Base-by-base conservation (phyloP, 192 early-diverging fungal genomes). In the Spizellomyces sp. region DNA sequence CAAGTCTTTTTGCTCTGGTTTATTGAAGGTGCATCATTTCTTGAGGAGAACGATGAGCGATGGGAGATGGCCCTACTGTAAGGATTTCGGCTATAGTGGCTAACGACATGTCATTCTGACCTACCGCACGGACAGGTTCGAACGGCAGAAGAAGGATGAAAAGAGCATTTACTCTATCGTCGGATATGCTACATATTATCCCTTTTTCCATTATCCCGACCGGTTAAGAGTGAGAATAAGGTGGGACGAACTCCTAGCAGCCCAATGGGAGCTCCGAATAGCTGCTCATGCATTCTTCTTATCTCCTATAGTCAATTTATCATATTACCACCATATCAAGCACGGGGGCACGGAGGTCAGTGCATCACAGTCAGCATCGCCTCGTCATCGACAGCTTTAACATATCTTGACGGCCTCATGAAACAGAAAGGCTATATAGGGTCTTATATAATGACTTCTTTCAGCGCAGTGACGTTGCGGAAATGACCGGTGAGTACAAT, bases 321-420 rank as follows among this genome's bases (percentile, higher is more conserved):
- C 8, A 87, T 98, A n/a, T 74, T 98, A 66, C 96, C 96, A 36
- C 91, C 94, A 48, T 96, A 84, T 77, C 94, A 94, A 71, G 80
- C 84, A 58, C 78, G 86, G 62, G 93, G 94, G 27, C 94, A 95
- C 77, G 96, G 94, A 63, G 83, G 88, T 71, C 75, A 50, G 8
- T 69, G 17, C 54, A 63, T 66, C 54, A 48, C 56, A 12, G 21
- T 44, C 19, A 36, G 36, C 7, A n/a, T 73, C 36, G 19, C 58
- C 61, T 22, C 43, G 57, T 48, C 14, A 9, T 36, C 41, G 27
- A 36, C 27, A 36, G 3, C 27, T 36, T 36, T 36, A 36, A 36
- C 27, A 36, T 36, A 36, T 36, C 3, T 36, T 36, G 27, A 36
- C 27, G 1, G 27, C 27, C 3, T 36, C 27, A 2, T 36, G 22